Evolutionary conservation across 164 flowering plant species (phyloP), one percentile per base, ranked within the genome.

Genomic region (Tinospora cordifolia): DNA sequence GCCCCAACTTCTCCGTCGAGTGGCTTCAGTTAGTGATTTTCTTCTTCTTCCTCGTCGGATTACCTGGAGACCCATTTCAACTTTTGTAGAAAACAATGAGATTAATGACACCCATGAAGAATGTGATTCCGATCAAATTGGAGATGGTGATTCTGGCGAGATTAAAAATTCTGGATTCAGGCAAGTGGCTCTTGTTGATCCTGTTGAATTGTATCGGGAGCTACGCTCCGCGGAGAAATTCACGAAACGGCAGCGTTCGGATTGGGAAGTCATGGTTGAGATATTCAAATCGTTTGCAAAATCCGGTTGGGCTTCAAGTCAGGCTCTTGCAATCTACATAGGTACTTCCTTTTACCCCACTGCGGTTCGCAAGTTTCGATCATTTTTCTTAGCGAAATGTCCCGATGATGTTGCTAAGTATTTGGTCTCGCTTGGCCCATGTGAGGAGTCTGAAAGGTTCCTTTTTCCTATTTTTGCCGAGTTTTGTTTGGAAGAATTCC

Each of bases 381-480:
- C 36, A 4, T 91, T 91, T 69, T 87, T 91, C 83, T 9, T 75
- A 41, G 79, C 78, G 75, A 87, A 74, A 64, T 84, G 85, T 68
- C 74, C 85, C 49, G 71, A 72, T 54, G 88, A 85, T 74, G 38
- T 91, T 46, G 81, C 72, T 8, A 69, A 78, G 75, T 79, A 87
- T 75, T 71, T 88, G 78, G 76, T 81, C 10, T 81, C 84, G 0
- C 73, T 90, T 30, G 94, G 97, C 46, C 91, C 90, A 7, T 77
- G 82, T 15, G 79, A 78, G 58, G 83, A 70, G 15, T 84, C 96
- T 11, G 86, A 84, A 17, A 81, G 76, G 76, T 88, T 90, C 70
- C 67, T 93, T 47, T 91, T 93, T 74, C 97, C 98, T 1, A 75
- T 91, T 10, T 93, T 91, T 73, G 94, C 87, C 36, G 96, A 93